phyloP scores from a whole-genome alignment of 2,329 filamentous ascomycete genomes.

The Lecanicillium sp. region DNA sequence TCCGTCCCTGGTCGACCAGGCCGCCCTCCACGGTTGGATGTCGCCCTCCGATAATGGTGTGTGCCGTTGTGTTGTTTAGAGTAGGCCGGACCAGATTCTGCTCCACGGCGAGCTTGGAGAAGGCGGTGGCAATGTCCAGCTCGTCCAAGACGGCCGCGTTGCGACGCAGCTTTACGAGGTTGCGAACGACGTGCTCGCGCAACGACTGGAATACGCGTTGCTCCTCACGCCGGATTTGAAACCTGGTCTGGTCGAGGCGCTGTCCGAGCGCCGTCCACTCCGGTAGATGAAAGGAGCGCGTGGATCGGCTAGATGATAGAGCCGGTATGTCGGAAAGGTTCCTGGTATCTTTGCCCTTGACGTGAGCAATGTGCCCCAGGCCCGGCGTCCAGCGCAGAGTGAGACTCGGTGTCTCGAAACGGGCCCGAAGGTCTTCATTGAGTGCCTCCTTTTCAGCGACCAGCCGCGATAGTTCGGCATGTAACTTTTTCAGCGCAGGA shows the following conservation, averaged over 20 bases:
- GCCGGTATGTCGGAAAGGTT: constrained; percentile 24
- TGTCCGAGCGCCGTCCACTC: constrained; percentile 80
- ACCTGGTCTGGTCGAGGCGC: constrained; percentile 67
- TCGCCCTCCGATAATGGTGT: constrained; percentile 76
- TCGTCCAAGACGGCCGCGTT: constrained; percentile 92
- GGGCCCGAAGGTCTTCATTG: constrained; percentile 50
- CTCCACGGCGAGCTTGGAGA: constrained; percentile 70
- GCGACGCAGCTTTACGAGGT: constrained; percentile 76
- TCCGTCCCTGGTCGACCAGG: constrained; percentile 68
- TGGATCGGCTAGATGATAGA: constrained; percentile 74
- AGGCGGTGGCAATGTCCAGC: constrained; percentile 82
- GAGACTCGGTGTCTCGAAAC: constrained; percentile 56
- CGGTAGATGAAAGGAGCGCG: constrained; percentile 73
- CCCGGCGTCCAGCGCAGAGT: constrained; percentile 80
- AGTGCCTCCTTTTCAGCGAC: constrained; percentile 53
- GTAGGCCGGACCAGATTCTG: constrained; percentile 66
- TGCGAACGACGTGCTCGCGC: constrained; percentile 67
- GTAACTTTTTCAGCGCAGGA: constrained; percentile 54
- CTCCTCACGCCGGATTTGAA: constrained; percentile 78
- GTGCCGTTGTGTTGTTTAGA: constrained; percentile 55
- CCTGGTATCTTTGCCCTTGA: constrained; percentile 70
- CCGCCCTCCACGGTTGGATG: constrained; percentile 90
- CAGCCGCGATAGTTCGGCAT: constrained; percentile 57
- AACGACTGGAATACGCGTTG: constrained; percentile 69
- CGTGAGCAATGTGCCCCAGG: constrained; percentile 82